A percentile compares a stretch with the other conserved stretches of the same genome.
Conservation (phyloP, 495 filamentous ascomycete species). For the Pseudomonodictys pantanalensis region DNA sequence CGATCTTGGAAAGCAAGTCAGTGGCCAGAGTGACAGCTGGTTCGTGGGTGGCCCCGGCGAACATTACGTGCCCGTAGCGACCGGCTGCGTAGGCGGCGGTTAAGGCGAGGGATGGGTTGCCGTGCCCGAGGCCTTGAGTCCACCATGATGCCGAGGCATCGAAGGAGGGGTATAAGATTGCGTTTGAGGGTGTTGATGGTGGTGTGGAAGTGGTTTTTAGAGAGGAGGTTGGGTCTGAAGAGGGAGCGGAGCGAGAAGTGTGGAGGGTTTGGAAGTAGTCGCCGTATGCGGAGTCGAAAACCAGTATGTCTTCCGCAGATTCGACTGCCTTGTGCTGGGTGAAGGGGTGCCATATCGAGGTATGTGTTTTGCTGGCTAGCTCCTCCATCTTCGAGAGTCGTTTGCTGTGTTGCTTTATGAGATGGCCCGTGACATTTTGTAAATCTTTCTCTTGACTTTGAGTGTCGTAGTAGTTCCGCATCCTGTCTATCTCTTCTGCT, state of each 20-base stretch:
- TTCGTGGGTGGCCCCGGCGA: conserved; percentile 68
- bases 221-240: conserved; percentile 2
- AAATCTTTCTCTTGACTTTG: conserved; percentile 37
- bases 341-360: conserved; percentile 76
- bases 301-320: conserved; percentile 55
- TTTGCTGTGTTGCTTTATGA: conserved; percentile 41
- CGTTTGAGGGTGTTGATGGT: too few relatives aligned
- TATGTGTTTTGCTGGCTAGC: conserved; percentile 56
- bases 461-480: conserved; percentile 61
- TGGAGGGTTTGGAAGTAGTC: conserved; percentile 63
- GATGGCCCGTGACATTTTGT: conserved; percentile 39
- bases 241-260: conserved; percentile 9
- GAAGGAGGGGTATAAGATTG: conserved; percentile 59
- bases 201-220: background rate
- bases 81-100: conserved; percentile 74
- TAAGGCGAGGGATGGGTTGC: conserved; percentile 62
- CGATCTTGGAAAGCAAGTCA: conserved; percentile 52
- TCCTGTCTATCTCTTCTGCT: conserved; percentile 49
- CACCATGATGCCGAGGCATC: conserved; percentile 83
- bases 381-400: conserved; percentile 55
- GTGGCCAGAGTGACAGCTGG: conserved; percentile 66
- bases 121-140: conserved; percentile 80
- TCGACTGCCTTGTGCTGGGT: conserved; percentile 66
- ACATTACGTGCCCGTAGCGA: conserved; percentile 85
- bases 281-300: conserved; percentile 72